Evolutionary conservation across 2,329 filamentous ascomycete genomes (phyloP).

Genomic region (Neofusicoccum ribis): DNA sequence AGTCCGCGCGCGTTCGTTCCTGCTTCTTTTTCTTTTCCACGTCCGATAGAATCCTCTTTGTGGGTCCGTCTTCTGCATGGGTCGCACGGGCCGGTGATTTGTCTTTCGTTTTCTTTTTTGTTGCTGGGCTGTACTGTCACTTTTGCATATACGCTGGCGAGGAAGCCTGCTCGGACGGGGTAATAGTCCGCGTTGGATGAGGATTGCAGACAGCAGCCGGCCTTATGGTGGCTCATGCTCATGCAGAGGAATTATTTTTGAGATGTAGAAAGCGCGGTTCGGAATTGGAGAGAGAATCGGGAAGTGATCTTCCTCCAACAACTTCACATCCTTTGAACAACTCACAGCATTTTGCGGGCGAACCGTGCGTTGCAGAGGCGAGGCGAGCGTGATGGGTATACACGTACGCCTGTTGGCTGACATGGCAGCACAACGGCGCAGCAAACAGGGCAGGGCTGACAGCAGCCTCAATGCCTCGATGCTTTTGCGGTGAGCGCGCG

Average conservation of each 20-base stretch:
- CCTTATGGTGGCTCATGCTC: neutral
- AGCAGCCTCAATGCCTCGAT: no score
- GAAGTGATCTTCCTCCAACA: neutral
- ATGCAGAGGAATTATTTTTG: neutral
- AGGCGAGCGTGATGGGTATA: no score
- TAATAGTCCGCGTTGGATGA: neutral
- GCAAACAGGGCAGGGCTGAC: no score
- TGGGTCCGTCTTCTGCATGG: neutral
- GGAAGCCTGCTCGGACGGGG: neutral
- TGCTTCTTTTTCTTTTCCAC: neutral
- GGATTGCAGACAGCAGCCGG: neutral
- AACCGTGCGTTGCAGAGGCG: neutral
- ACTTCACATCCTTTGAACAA: neutral
- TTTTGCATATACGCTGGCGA: neutral
- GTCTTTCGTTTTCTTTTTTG: neutral
- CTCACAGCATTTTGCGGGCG: neutral
- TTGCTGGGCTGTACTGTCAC: neutral
- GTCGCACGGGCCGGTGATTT: neutral
- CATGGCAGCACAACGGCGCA: no score
- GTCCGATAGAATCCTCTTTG: neutral
- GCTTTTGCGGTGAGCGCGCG: no score
- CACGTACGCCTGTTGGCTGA: no score
- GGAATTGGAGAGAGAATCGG: neutral
- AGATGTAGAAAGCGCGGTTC: neutral
- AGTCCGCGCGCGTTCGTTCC: constrained; percentile 1